Evolutionary conservation across 176 grass and related monocot genomes (phyloP).

Genomic region (Oryza longistaminata): DNA sequence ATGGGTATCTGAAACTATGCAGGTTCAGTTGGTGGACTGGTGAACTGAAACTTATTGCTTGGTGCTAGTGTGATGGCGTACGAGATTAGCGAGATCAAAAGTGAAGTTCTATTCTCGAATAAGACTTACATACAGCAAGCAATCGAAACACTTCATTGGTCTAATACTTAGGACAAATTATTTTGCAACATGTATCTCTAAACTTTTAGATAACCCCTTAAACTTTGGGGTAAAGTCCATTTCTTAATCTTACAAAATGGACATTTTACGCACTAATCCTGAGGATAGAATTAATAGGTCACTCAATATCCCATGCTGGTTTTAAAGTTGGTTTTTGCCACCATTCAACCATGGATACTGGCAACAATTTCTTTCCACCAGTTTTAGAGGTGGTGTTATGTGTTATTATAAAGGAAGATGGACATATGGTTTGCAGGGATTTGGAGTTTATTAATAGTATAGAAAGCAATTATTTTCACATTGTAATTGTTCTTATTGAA

Average conservation of each 20-base stretch:
- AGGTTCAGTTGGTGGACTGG: conserved; percentile 27
- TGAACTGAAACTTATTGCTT: conserved; percentile 31
- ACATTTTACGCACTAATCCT: background rate
- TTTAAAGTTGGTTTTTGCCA: background rate
- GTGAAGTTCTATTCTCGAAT: conserved; percentile 54
- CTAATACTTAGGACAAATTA: background rate
- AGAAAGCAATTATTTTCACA: background rate
- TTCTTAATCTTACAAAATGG: background rate
- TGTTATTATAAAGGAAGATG: background rate
- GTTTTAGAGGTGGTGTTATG: conserved; percentile 4
- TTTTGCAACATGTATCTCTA: background rate
- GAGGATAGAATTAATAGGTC: background rate
- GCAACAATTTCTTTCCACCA: background rate
- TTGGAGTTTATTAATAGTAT: background rate
- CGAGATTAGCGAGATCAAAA: conserved; percentile 92
- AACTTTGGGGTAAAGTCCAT: conserved; percentile 4
- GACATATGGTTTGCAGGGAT: background rate
- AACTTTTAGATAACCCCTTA: background rate
- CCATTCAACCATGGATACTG: background rate
- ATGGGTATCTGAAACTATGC: background rate
- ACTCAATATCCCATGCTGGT: background rate
- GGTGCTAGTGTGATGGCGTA: conserved; percentile 57
- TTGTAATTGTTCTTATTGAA: conserved; percentile 24
- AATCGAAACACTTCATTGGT: background rate
- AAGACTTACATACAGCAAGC: conserved; percentile 16